Evolutionary conservation across 1,284 basidiomycete species (phyloP).

Genomic region (Volvariella surrecta): DNA sequence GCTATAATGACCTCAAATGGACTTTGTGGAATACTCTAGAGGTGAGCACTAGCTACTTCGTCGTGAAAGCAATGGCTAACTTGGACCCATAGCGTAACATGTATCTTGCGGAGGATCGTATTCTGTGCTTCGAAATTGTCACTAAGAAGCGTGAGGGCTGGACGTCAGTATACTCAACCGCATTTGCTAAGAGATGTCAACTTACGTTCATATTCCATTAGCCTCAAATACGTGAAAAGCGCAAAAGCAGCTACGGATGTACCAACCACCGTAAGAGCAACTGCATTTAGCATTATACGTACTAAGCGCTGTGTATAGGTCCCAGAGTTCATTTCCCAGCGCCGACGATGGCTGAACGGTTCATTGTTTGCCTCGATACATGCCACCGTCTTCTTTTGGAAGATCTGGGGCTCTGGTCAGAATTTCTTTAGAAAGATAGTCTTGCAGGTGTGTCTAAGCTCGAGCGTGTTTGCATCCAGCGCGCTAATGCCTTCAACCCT

Average conservation of each 20-base stretch:
- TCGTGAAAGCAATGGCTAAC: slow-evolving; percentile 4
- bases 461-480: not conserved
- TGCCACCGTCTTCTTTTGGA: slow-evolving; percentile 77
- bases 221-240: slow-evolving; percentile 85
- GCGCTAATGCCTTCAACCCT: no score
- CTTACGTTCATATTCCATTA: slow-evolving; percentile 16
- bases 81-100: slow-evolving; percentile 64
- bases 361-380: slow-evolving; percentile 83
- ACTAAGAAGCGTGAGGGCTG: slow-evolving; percentile 83
- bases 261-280: slow-evolving; percentile 51
- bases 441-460: slow-evolving; percentile 46
- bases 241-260: slow-evolving; percentile 88
- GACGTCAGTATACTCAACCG: slow-evolving; percentile 43
- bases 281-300: not conserved
- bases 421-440: slow-evolving; percentile 77
- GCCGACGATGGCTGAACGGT: slow-evolving; percentile 87
- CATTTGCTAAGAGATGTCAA: not conserved
- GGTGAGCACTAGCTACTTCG: slow-evolving; percentile 10
- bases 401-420: slow-evolving; percentile 89
- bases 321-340: slow-evolving; percentile 86
- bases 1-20: slow-evolving; percentile 3
- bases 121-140: slow-evolving; percentile 95
- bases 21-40: slow-evolving; percentile 12
- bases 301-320: slow-evolving; percentile 27
- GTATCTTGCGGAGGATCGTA: slow-evolving; percentile 91